Evolutionary conservation across 495 filamentous ascomycete genomes (phyloP), one percentile per base, ranked within the genome.

Genomic region (Aspergillus avenaceus): DNA sequence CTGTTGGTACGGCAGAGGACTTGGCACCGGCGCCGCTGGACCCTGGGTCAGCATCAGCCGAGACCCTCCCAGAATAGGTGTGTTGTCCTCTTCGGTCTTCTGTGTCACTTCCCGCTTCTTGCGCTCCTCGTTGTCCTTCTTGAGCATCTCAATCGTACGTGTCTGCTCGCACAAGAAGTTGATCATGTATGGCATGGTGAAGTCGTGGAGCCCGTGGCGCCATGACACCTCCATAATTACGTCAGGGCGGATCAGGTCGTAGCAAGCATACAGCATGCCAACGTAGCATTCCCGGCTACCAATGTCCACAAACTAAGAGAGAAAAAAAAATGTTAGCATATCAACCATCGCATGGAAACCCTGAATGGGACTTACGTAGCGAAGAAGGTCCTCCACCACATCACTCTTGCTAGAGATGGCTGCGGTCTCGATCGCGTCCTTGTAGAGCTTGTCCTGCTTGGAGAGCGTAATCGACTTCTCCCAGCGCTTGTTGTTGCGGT

Each of bases 171-270:
- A 85, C 59, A 97, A 79, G 70, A 91, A 85, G 75, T 97, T 97
- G 79, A 99, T 97, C 90, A 99, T 95, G 77, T 91, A 99, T 13
- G 95, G 95, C 95, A 99, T 97, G 48, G 92, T 95, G 75, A 95
- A 97, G 77, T 99, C 95, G 54, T 85, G 83, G 28, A 99, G 84
- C 45, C 91, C 89, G 66, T 95, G 78, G 58, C 95, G 91, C 95
- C 95, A 99, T 46, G 92, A 96, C 44, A 99, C 77, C 74, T 99
- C 95, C 74, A 99, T 83, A 50, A 97, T 85, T 34, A 90, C 79
- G 56, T 96, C 86, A 11, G 95, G 85, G 14, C 87, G 87, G 62
- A 99, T 92, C 42, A 99, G 83, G 51, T 99, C 95, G 71, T 99
- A 96, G 79, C 95, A 99, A 44, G 95, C 84, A 62, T 99, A 99